Evolutionary conservation across 2,329 filamentous ascomycete species (phyloP).

Genomic region (Fusarium subglutinans): DNA sequence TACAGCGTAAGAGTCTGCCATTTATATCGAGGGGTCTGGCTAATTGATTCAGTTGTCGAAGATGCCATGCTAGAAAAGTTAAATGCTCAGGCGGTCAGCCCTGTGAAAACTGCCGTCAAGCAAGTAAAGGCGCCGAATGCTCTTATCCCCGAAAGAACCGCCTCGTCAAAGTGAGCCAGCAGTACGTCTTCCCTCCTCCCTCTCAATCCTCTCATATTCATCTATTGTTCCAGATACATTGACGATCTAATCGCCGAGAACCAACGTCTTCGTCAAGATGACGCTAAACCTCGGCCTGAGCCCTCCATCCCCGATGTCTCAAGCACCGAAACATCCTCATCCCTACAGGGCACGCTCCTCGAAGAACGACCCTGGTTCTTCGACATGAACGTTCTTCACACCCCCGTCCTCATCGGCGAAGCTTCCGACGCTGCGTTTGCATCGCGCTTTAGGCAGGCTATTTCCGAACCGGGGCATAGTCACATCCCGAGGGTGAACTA

Average conservation of each 20-base stretch:
- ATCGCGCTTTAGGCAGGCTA: slow-evolving; percentile 49
- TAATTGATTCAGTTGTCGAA: slow-evolving; percentile 40
- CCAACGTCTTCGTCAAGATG: slow-evolving; percentile 38
- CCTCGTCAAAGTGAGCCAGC: slow-evolving; percentile 46
- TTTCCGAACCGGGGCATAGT: slow-evolving; percentile 43
- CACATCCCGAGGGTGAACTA: slow-evolving; percentile 50
- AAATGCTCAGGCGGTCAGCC: slow-evolving; percentile 48
- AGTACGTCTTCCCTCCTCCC: slow-evolving; percentile 21
- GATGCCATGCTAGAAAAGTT: slow-evolving; percentile 48
- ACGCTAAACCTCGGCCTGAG: slow-evolving; percentile 27
- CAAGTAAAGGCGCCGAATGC: slow-evolving; percentile 45
- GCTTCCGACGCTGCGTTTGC: slow-evolving; percentile 50
- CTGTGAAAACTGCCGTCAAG: slow-evolving; percentile 46
- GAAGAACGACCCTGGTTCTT: slow-evolving; percentile 48
- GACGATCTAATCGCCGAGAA: slow-evolving; percentile 49
- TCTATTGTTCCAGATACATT: slow-evolving; percentile 43
- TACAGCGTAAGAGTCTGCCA: slow-evolving; percentile 37
- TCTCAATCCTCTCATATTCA: neutral
- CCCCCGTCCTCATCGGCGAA: slow-evolving; percentile 49
- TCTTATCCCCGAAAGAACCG: slow-evolving; percentile 47
- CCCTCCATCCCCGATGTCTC: slow-evolving; percentile 17
- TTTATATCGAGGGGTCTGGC: too few species aligned
- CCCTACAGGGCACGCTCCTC: slow-evolving; percentile 33
- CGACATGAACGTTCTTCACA: slow-evolving; percentile 46
- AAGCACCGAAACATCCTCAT: slow-evolving; percentile 9